Base-by-base conservation (phyloP, 208 protist species). In the Trypanosoma cruzi region DNA sequence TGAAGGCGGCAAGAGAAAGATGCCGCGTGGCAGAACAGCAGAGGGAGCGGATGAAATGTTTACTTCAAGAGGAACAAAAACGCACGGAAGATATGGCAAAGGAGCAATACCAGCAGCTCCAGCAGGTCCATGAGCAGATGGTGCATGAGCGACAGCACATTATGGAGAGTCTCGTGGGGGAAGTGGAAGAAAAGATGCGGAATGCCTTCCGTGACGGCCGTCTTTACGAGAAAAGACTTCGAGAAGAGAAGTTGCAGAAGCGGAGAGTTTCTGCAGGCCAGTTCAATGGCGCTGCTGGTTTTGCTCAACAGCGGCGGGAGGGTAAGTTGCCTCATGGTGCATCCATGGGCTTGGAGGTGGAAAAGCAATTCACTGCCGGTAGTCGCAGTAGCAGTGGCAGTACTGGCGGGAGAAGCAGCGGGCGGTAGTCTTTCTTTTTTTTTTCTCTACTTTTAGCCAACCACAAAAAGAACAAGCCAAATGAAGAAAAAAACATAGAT, bases 181-280 rank as follows among this genome's bases (percentile, higher is more conserved):
- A 94, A 55, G 82, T 96, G 53, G 87, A 87, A 66, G 77, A 86
- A 65, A 76, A 88, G 66, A 85, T 93, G 60, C 79, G 80, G 4
- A 72, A 83, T 52, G 86, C 90, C 2, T 96, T 90, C 36, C 72
- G 82, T 49, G 88, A 90, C 63, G 90, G 90, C 16, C 75, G 82
- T 20, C 73, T 78, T 18, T 83, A 89, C 63, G 82, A 79, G 60
- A 79, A 73, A 42, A 14, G 58, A 36, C 11, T 71, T 14, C 1
- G 13, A 13, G 66, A 79, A 18, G 61, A 93, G 58, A 56, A 76
- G 60, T 48, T 11, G n/a, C 68, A 65, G 52, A 48, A 58, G 61
- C 26, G 69, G 34, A 49, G 8, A 36, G 22, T 40, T 18, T 18
- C 29, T 34, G 16, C 61, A 40, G 13, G 1, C n/a, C 44, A 65